Percentiles rank a stretch among this genome's conserved stretches.
phyloP scores from a whole-genome alignment of 495 filamentous ascomycete genomes.

The Diplogelasinospora grovesii region DNA sequence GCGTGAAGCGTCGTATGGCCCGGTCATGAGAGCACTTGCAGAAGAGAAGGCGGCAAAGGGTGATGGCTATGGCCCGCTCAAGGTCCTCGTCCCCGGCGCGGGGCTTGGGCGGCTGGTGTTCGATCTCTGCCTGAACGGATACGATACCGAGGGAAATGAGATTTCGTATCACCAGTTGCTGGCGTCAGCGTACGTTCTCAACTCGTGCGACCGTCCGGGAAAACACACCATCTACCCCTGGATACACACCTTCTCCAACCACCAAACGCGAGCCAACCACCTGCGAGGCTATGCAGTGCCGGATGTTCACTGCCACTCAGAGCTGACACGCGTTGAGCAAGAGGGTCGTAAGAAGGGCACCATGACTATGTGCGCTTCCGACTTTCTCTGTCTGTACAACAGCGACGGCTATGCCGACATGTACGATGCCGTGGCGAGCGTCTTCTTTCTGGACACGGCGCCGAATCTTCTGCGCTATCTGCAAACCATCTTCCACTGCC shows the following conservation, averaged over 20 bases:
- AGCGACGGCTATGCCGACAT: constrained; percentile 46
- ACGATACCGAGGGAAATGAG: constrained; percentile 80
- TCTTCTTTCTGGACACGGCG: constrained; percentile 96
- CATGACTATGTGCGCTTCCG: constrained; percentile 82
- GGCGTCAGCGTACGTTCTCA: constrained; percentile 81
- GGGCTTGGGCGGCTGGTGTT: constrained; percentile 83
- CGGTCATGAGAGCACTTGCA: constrained; percentile 58
- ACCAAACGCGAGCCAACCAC: constrained; percentile 62
- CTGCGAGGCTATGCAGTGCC: constrained; percentile 63
- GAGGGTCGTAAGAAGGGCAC: constrained; percentile 34
- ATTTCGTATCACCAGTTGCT: constrained; percentile 91
- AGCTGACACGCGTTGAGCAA: constrained; percentile 34
- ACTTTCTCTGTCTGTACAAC: constrained; percentile 74
- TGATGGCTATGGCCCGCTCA: constrained; percentile 36
- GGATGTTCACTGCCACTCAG: constrained; percentile 63
- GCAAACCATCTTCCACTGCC: constrained; percentile 68
- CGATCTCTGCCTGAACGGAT: constrained; percentile 73
- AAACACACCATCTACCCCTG: constrained; percentile 71
- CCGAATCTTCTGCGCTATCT: constrained; percentile 87
- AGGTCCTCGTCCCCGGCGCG: constrained; percentile 80
- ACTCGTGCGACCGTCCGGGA: constrained; percentile 41
- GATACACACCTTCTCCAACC: constrained; percentile 74
- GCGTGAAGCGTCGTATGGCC: constrained; percentile 65
- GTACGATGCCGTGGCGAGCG: constrained; percentile 79
- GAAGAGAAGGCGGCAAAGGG: constrained; percentile 47